These are phyloP conservation scores for Fusarium ramigenum DNA, from an alignment of 2,329 filamentous ascomycete species.

Conservation along the genomic window DNA sequence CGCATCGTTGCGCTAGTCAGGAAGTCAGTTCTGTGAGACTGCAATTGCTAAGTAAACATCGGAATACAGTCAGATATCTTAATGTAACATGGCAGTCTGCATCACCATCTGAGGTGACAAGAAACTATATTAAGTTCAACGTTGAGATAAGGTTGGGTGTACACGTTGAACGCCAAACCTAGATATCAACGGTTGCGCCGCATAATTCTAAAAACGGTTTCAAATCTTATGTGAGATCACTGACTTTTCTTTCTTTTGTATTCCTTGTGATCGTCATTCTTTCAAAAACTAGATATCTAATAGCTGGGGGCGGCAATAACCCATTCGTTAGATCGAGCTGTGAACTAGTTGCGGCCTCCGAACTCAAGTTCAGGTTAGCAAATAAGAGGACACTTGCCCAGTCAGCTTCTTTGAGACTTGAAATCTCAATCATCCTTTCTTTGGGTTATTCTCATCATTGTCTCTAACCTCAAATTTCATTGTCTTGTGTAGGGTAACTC, in stretches of 20 bases:
- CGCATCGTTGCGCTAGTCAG: no score
- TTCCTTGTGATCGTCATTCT: not conserved
- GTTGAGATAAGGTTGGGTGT: constrained; percentile 1
- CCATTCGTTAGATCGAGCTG: not conserved
- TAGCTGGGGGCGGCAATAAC: not conserved
- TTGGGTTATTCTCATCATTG: not conserved
- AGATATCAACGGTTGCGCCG: not conserved
- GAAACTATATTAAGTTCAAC: not conserved
- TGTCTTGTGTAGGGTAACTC: constrained; percentile 13
- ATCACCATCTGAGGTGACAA: not conserved
- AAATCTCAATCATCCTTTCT: not conserved
- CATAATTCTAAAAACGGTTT: not conserved
- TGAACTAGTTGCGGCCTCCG: not conserved
- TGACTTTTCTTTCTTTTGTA: not conserved
- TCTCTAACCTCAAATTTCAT: not conserved
- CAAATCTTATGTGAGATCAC: not conserved
- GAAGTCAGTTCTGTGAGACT: not conserved
- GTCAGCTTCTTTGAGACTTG: not conserved
- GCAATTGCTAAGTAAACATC: not conserved
- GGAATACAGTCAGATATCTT: not conserved
- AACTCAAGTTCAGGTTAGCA: not conserved
- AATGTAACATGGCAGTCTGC: not conserved
- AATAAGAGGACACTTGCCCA: no score
- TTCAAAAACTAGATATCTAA: not conserved
- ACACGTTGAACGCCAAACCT: not conserved